Evolutionary conservation across 495 filamentous ascomycete species (phyloP), one percentile per base, ranked within the genome.

Genomic region (Choiromyces venosus): DNA sequence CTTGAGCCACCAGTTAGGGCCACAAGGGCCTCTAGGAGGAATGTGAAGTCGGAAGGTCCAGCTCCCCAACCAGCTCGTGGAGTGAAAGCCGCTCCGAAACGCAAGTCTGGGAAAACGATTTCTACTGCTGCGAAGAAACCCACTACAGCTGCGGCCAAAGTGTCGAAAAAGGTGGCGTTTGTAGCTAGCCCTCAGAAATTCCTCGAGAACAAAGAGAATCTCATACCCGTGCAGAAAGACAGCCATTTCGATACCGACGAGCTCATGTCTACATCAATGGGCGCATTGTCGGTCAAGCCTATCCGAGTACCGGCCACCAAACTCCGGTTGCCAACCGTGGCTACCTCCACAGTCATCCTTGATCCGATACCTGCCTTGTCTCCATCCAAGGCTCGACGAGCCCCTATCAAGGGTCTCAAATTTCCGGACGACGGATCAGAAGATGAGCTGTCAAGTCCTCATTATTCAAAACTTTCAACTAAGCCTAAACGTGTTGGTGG

Each of bases 201-300:
- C 33, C 71, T 64, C 21, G 78, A 80, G 29, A 67, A 80, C 61
- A 80, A 80, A 21, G 78, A 80, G 44, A 80, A 80, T 56, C 65
- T 46, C 35, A 65, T 72, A 39, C 78, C 78, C 21, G 37, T 44
- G 14, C 65, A 64, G n/a, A 67, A 37, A 56, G 46, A 68, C n/a
- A 37, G 46, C 21, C 39, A 42, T 65, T 71, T 77, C 18, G 71
- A 77, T 65, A 79, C 78, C 4, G 78, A 80, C 35, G 78, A 80
- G 29, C 74, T 80, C 33, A 78, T 80, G 74, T 80, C 78, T 4
- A 71, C 73, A 52, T 80, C 78, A 29, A 80, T 80, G 77, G 74
- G 77, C 21, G 77, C 78, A 12, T 66, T 80, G 40, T 80, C 78
- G 8, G 78, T 80, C 21, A 80, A 80, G 66, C 78, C 78, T 21